Percentiles rank a stretch among this genome's conserved stretches.
These are phyloP conservation scores for Fusarium musae DNA, from an alignment of 2,329 filamentous ascomycete genomes.

Conservation along the genomic window DNA sequence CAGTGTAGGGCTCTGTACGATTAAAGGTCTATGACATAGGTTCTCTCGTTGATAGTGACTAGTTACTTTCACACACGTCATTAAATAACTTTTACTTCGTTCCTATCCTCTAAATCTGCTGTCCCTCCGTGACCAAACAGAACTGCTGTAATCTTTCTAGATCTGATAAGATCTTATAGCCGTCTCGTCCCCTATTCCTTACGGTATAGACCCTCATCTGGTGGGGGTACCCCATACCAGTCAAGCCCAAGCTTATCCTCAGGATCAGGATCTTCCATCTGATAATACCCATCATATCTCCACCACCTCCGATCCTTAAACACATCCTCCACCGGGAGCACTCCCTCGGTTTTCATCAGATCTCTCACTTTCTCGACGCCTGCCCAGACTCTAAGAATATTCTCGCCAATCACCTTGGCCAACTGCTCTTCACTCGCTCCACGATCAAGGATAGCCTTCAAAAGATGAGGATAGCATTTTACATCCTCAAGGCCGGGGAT, in stretches of 20 bases:
- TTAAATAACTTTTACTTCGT: background rate
- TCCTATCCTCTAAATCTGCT: accelerated
- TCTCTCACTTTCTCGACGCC: background rate
- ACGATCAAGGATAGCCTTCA: background rate
- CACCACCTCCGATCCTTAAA: constrained; percentile 16
- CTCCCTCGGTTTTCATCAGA: background rate
- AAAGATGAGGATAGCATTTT: background rate
- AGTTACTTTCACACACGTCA: accelerated
- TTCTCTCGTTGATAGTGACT: background rate
- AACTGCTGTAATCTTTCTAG: too few relatives aligned
- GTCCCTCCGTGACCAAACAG: too few relatives aligned
- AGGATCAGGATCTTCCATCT: constrained; percentile 19
- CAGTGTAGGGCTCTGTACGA: accelerated
- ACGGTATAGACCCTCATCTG: background rate
- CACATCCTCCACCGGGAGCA: background rate
- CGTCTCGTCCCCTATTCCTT: background rate
- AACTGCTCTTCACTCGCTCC: constrained; percentile 3
- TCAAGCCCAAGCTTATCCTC: constrained; percentile 3
- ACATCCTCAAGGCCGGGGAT: background rate
- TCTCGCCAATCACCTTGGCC: background rate
- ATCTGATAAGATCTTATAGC: background rate
- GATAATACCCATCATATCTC: constrained; percentile 17
- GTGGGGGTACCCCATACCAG: background rate
- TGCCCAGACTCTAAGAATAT: background rate
- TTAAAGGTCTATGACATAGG: background rate